Conservation (phyloP, 2,329 filamentous ascomycete species). For the Dryadomyces quercus-mongolicae region DNA sequence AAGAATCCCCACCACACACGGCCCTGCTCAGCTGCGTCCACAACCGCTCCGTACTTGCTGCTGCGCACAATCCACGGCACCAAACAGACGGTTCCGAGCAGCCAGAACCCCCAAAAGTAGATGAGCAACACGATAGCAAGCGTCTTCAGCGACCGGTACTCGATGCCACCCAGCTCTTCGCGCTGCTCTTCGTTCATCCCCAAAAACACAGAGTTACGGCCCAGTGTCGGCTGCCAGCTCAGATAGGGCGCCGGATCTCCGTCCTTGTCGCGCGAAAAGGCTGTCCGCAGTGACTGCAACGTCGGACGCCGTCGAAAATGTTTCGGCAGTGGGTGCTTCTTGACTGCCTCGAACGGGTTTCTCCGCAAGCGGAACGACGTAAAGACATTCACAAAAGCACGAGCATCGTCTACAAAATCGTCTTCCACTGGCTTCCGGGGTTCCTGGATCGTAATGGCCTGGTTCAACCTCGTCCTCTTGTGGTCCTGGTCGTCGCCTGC, state of each 20-base stretch:
- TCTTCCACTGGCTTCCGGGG: conserved; percentile 36
- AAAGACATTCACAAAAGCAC: conserved; percentile 26
- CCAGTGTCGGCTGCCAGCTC: conserved; percentile 86
- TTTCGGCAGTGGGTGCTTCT: conserved; percentile 19
- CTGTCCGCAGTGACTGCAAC: conserved; percentile 45
- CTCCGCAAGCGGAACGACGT: conserved; percentile 31
- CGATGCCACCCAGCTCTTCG: conserved; percentile 90
- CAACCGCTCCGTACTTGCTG: conserved; percentile 48
- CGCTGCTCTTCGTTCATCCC: conserved; percentile 81
- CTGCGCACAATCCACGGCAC: conserved; percentile 67
- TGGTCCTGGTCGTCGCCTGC: not conserved
- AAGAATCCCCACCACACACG: conserved; percentile 88
- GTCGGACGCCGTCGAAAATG: conserved; percentile 32
- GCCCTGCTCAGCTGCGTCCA: conserved; percentile 49
- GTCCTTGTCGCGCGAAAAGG: conserved; percentile 39
- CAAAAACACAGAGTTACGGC: conserved; percentile 84
- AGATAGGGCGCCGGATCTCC: conserved; percentile 67
- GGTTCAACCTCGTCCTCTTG: conserved; percentile 17
- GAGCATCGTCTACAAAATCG: conserved; percentile 29
- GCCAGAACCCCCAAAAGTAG: conserved; percentile 77
- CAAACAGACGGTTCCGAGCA: conserved; percentile 62
- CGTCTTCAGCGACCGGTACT: conserved; percentile 85
- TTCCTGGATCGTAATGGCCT: conserved; percentile 56
- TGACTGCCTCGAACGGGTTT: conserved; percentile 18
- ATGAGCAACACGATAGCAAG: conserved; percentile 63